Percentiles rank a stretch among this genome's conserved stretches.
Conservation (phyloP, 192 early-diverging fungal genomes). For the Gigaspora rosea region DNA sequence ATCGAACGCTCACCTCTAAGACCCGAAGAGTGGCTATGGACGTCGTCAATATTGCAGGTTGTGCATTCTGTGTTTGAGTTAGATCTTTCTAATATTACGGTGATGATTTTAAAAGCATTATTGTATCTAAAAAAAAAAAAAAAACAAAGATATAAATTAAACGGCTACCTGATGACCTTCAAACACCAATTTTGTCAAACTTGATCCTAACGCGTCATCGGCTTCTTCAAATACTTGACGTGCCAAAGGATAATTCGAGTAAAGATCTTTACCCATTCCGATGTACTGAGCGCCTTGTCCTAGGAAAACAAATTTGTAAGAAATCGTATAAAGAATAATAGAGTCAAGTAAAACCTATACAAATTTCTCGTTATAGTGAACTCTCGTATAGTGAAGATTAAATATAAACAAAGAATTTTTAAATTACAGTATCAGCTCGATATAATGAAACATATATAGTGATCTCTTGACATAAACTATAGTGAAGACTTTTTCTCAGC, state of each 20-base stretch:
- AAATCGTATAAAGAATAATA: not conserved
- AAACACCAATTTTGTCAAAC: slow-evolving; percentile 82
- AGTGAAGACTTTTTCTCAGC: too few relatives aligned
- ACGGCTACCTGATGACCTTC: slow-evolving; percentile 67
- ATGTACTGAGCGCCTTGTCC: slow-evolving; percentile 85
- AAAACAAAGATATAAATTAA: not conserved
- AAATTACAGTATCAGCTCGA: too few relatives aligned
- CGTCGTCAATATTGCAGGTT: slow-evolving; percentile 90
- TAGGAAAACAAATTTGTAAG: slow-evolving; percentile 18
- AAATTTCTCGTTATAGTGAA: not conserved
- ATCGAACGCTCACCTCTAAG: slow-evolving; percentile 58
- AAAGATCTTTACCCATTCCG: slow-evolving; percentile 93
- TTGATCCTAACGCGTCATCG: slow-evolving; percentile 78
- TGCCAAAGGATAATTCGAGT: slow-evolving; percentile 69
- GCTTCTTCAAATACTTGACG: slow-evolving; percentile 85
- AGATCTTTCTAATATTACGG: slow-evolving; percentile 44
- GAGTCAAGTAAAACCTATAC: not conserved
- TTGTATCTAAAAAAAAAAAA: not conserved
- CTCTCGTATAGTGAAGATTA: too few relatives aligned
- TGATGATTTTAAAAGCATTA: not conserved
- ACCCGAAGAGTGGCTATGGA: slow-evolving; percentile 86
- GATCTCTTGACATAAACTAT: too few relatives aligned
- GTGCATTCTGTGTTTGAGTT: slow-evolving; percentile 74
- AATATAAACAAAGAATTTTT: too few relatives aligned
- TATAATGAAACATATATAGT: too few relatives aligned